Conservation (phyloP, 208 protist species). For the Borovskyia barvae region DNA sequence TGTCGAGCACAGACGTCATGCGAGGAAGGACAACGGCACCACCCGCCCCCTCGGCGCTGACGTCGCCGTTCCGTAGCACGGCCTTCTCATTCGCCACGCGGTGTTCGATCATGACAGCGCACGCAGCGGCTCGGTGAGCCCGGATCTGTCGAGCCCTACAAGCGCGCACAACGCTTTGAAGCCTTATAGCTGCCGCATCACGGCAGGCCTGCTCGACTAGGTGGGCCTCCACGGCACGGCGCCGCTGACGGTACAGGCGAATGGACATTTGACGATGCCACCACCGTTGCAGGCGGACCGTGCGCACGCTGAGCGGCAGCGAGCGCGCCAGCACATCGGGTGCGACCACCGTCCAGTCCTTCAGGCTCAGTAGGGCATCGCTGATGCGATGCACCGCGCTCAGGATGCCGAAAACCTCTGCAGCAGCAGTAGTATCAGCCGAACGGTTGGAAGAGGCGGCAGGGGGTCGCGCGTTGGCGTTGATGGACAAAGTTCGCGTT, state of each 20-base stretch:
- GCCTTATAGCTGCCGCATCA: conserved; percentile 23
- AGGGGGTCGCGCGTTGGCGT: not conserved
- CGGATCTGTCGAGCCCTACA: conserved; percentile 13
- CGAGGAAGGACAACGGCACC: not conserved
- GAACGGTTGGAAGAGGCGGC: not conserved
- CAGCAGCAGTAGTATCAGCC: not conserved
- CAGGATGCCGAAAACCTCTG: conserved; percentile 1
- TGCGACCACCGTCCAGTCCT: conserved; percentile 12
- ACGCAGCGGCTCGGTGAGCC: not conserved
- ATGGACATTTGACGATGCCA: conserved; percentile 31
- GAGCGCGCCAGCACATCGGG: conserved; percentile 15
- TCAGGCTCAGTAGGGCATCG: not conserved
- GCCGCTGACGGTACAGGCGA: not conserved
- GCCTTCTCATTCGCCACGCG: conserved; percentile 18
- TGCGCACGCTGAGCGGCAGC: conserved; percentile 30
- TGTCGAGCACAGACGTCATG: no score
- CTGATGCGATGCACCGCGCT: conserved; percentile 13
- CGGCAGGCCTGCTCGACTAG: conserved; percentile 2
- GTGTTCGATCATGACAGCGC: conserved; percentile 7
- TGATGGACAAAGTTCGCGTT: not conserved
- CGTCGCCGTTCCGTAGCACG: not conserved
- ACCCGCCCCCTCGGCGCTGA: not conserved
- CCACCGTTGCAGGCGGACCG: conserved; percentile 38
- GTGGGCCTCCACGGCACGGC: not conserved
- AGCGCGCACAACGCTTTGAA: conserved; percentile 36